These are phyloP conservation scores for Goffeauzyma gilvescens DNA, from an alignment of 768 basidiomycete species.

Conservation along the genomic window DNA sequence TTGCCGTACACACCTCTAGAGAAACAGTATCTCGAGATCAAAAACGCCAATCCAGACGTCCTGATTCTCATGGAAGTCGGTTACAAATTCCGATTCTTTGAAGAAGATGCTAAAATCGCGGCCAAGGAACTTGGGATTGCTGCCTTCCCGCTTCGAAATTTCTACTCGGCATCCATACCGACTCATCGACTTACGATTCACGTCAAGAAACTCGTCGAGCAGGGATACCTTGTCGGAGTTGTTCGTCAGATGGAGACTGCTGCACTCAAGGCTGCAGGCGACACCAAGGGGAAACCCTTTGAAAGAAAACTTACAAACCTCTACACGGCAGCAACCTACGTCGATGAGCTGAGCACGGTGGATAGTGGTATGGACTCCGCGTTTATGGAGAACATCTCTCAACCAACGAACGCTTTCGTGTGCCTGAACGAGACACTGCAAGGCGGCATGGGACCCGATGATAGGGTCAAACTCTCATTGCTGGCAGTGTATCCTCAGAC, in stretches of 20 bases:
- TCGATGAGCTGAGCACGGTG: too few relatives aligned
- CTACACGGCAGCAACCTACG: constrained; percentile 75
- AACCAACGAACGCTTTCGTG: constrained; percentile 51
- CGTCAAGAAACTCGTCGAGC: constrained; percentile 31
- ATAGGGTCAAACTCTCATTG: constrained; percentile 44
- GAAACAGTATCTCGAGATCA: constrained; percentile 32
- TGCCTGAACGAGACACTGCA: constrained; percentile 47
- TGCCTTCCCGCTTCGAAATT: constrained; percentile 30
- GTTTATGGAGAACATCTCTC: constrained; percentile 22
- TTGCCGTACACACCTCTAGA: constrained; percentile 31
- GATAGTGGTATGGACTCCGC: constrained; percentile 14
- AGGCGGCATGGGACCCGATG: constrained; percentile 36
- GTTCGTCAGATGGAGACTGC: constrained; percentile 33
- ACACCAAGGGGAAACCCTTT: constrained; percentile 32
- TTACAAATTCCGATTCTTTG: constrained; percentile 32
- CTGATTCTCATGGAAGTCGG: constrained; percentile 31
- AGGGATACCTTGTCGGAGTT: constrained; percentile 32
- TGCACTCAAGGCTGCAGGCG: constrained; percentile 31
- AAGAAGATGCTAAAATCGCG: constrained; percentile 32
- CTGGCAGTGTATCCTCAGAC: constrained; percentile 67
- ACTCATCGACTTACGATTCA: constrained; percentile 31
- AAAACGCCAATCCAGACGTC: constrained; percentile 26
- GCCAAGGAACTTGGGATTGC: constrained; percentile 29
- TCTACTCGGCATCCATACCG: constrained; percentile 31
- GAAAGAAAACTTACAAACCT: constrained; percentile 44